Base-by-base conservation (phyloP, 495 filamentous ascomycete species). In the Penicillium chermesinum region DNA sequence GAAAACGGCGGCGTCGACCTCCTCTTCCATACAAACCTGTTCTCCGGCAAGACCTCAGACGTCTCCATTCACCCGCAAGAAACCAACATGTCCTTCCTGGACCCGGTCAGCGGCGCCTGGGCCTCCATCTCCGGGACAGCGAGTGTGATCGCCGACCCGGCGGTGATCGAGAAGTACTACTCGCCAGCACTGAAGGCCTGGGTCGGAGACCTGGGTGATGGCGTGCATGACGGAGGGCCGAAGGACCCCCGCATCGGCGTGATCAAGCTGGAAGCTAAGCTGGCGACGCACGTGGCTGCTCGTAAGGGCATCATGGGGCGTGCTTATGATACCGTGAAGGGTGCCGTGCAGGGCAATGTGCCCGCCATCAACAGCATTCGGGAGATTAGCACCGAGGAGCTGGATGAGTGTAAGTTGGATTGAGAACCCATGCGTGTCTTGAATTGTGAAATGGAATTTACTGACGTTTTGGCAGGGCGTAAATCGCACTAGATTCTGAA, bases 11-110 rank as follows among this genome's bases (percentile, higher is more conserved):
- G 85, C 58, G 78, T 94, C 41, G 90, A 96, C 65, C 81, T 95
- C 38, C 77, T 95, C 67, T 96, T 97, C 79, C 84, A 93, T 72
- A 88, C 89, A 54, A 96, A 96, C 74, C 89, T 88, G 49, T 87
- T 93, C 64, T 90, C 88, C 30, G 86, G 88, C 66, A 96, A 97
- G 73, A 91, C 89, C 10, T 77, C 88, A 67, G 90, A 96, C 61
- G 77, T 97, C 13, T 68, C 75, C 38, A 68, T 70, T 14, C 85
- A 96, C 71, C 76, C 82, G 0, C 52, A 61, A 40, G 81, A 90
- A 64, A 79, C 86, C 63, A 96, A 96, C 73, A 79, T 96, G 62
- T 81, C 82, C 41, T 97, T 97, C 79, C 73, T 90, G 52, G 86
- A 88, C 66, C 69, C 63, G 51, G 22, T 63, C 15, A 80, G 76